Evolutionary conservation across 257 asterid species (phyloP).

Genomic region (Solanum megistacrolobum): DNA sequence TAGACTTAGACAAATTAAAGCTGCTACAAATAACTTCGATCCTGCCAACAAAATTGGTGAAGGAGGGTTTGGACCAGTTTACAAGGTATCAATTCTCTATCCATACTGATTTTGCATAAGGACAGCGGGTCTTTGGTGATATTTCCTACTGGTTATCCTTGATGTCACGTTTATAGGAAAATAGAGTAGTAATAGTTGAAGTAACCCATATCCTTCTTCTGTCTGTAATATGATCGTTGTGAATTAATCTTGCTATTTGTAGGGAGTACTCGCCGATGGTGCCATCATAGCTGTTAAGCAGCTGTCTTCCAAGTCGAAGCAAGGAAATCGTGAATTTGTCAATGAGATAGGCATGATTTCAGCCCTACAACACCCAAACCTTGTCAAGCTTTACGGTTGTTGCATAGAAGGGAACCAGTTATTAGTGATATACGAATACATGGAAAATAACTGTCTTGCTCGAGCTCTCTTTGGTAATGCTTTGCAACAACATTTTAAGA

Average conservation of each 20-base stretch:
- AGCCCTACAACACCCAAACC: constrained; percentile 40
- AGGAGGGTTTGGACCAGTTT: constrained; percentile 44
- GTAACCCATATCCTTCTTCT: neutral
- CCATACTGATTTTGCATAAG: neutral
- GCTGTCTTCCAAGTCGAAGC: constrained; percentile 37
- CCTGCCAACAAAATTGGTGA: constrained; percentile 35
- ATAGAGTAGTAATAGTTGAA: neutral
- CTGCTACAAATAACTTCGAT: constrained; percentile 33
- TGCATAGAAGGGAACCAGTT: constrained; percentile 44
- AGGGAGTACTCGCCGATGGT: constrained; percentile 34
- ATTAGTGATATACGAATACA: constrained; percentile 32
- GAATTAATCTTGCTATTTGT: neutral
- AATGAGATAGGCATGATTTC: constrained; percentile 45
- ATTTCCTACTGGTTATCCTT: neutral
- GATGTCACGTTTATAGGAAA: neutral
- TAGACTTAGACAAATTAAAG: constrained; percentile 29
- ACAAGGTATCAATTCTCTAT: constrained; percentile 19
- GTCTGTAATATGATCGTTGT: neutral
- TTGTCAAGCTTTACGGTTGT: constrained; percentile 38
- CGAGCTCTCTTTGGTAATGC: constrained; percentile 36
- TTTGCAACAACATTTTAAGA: neutral
- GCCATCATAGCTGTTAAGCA: constrained; percentile 32
- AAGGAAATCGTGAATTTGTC: constrained; percentile 37
- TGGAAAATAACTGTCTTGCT: constrained; percentile 38
- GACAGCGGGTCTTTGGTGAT: neutral